phyloP scores from a whole-genome alignment of 345 rosid species.

The Reutealis trisperma region DNA sequence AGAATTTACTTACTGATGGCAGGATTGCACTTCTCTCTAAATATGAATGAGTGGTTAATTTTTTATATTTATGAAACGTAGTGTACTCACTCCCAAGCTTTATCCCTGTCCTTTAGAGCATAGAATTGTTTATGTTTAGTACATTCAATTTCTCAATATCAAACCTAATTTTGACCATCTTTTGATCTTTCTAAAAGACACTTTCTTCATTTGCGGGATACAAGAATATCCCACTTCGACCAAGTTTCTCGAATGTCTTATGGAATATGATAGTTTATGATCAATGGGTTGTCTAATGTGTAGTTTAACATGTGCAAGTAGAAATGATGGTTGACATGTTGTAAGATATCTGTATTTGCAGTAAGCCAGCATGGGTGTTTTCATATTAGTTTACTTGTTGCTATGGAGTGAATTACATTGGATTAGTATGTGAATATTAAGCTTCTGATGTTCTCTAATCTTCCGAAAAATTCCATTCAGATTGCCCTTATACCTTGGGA shows the following conservation, averaged over 20 bases:
- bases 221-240: background rate
- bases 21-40: background rate
- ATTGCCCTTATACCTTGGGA: conserved; percentile 79
- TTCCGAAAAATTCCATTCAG: conserved; percentile 41
- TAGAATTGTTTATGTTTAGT: background rate
- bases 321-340: background rate
- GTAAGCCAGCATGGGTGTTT: background rate
- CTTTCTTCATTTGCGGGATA: background rate
- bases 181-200: background rate
- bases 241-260: background rate
- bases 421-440: background rate
- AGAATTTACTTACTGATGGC: background rate
- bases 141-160: background rate
- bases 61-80: background rate
- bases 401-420: background rate
- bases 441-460: conserved; percentile 14
- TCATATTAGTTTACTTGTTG: too few relatives aligned
- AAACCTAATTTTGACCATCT: background rate
- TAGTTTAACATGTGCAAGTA: background rate
- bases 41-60: background rate
- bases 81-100: background rate
- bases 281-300: background rate
- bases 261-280: conserved; percentile 1
- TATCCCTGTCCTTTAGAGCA: background rate
- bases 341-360: background rate